phyloP scores from a whole-genome alignment of 2,329 filamentous ascomycete species.

The Penicillium verrucosum region DNA sequence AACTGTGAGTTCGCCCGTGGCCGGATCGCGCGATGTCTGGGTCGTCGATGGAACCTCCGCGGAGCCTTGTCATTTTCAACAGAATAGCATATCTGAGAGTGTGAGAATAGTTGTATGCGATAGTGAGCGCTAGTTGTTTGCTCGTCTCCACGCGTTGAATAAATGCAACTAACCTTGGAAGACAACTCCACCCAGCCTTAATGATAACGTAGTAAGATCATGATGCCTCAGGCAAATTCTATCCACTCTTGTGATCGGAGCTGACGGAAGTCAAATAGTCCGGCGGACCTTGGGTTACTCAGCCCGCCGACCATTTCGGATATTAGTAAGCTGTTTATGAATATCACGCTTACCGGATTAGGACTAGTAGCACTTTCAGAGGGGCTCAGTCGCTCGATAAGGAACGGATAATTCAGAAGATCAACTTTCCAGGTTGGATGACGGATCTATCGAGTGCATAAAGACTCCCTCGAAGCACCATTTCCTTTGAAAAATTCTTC shows the following conservation, averaged over 20 bases:
- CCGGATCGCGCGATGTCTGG: slow-evolving; percentile 28
- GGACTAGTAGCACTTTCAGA: not conserved
- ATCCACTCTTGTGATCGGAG: not conserved
- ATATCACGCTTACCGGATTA: not conserved
- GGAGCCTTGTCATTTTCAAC: slow-evolving; percentile 42
- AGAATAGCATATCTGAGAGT: slow-evolving; percentile 27
- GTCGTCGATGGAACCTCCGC: slow-evolving; percentile 38
- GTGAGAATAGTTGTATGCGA: not conserved
- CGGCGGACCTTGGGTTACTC: not conserved
- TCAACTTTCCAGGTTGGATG: not conserved
- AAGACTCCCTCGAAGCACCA: not conserved
- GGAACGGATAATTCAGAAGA: not conserved
- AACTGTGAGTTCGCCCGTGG: slow-evolving; percentile 29
- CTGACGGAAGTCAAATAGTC: not conserved
- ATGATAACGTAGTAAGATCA: slow-evolving; percentile 24
- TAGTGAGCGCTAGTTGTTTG: not conserved
- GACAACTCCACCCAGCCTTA: slow-evolving; percentile 10
- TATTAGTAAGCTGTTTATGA: not conserved
- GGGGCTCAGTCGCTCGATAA: slow-evolving; percentile 10
- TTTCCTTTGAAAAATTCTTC: not conserved
- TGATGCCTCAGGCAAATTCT: slow-evolving; percentile 15
- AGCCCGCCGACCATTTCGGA: not conserved
- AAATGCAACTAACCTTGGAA: not conserved
- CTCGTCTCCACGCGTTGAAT: not conserved
- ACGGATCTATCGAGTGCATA: not conserved